phyloP scores from a whole-genome alignment of 768 basidiomycete genomes.

The Mrakia frigida region DNA sequence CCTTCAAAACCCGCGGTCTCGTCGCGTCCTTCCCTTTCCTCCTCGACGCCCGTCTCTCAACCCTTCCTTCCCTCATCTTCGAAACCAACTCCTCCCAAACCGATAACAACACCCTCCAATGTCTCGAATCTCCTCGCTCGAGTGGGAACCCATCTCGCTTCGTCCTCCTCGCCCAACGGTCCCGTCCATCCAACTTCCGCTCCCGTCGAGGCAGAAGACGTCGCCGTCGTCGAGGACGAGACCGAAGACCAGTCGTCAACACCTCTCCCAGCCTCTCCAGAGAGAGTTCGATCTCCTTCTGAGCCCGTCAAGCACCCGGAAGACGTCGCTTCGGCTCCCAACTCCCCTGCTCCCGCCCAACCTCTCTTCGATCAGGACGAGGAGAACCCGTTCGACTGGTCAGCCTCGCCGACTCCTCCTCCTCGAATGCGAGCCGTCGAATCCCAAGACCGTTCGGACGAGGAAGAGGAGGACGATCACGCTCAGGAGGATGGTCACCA shows the following conservation, averaged over 20 bases:
- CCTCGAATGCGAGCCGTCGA: constrained; percentile 10
- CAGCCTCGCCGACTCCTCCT: not conserved
- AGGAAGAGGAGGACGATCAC: constrained; percentile 61
- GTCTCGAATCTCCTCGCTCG: too few relatives aligned
- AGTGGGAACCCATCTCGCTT: too few relatives aligned
- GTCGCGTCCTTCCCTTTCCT: not conserved
- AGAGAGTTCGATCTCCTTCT: not conserved
- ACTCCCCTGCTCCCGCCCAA: not conserved
- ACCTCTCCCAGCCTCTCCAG: too few relatives aligned
- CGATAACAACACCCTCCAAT: not conserved
- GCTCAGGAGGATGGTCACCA: constrained; percentile 47
- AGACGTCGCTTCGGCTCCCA: not conserved
- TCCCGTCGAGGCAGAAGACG: too few relatives aligned
- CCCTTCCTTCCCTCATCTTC: not conserved
- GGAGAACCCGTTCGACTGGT: constrained; percentile 15
- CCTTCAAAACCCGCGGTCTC: not conserved
- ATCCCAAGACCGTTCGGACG: constrained; percentile 5
- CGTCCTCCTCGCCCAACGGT: too few relatives aligned
- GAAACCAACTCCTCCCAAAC: not conserved
- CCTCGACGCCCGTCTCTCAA: not conserved
- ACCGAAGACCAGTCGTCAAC: too few relatives aligned
- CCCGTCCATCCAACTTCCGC: too few relatives aligned
- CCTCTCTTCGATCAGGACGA: not conserved
- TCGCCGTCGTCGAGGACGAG: too few relatives aligned
- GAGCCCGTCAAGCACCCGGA: not conserved